A percentile compares a stretch with the other conserved stretches of the same genome.
phyloP scores from a whole-genome alignment of 225 moss, liverwort and hornwort species.

The Marchantia paleacea region DNA sequence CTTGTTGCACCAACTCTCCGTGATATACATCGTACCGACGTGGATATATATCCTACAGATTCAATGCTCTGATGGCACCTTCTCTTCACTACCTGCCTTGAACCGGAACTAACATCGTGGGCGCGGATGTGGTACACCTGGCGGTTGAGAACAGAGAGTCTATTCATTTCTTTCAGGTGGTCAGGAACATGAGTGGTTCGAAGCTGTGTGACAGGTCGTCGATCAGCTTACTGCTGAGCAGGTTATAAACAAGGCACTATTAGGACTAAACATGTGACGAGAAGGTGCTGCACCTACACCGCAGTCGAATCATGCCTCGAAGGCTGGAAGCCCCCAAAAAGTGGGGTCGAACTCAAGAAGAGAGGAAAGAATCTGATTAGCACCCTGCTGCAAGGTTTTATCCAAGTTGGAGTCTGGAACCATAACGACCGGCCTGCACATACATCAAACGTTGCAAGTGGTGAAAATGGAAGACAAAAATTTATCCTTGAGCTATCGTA shows the following conservation, averaged over 20 bases:
- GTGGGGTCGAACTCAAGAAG: constrained; percentile 62
- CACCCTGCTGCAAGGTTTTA: constrained; percentile 59
- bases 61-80: neutral
- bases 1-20: too few species aligned
- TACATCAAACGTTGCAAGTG: neutral
- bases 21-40: too few species aligned
- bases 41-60: too few species aligned
- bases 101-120: neutral
- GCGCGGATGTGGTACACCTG: neutral
- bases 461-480: neutral
- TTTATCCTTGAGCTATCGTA: neutral
- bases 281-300: neutral
- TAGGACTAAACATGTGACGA: neutral
- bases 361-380: constrained; percentile 75
- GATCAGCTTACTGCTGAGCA: neutral
- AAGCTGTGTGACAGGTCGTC: neutral
- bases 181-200: neutral
- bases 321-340: constrained; percentile 74
- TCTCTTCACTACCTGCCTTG: neutral
- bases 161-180: neutral
- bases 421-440: constrained; percentile 85
- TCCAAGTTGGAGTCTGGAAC: constrained; percentile 76
- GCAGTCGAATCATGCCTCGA: constrained; percentile 2
- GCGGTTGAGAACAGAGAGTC: neutral
- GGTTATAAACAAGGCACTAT: neutral